Conservation (phyloP, 495 filamentous ascomycete genomes). For the Filosporella fistucella region DNA sequence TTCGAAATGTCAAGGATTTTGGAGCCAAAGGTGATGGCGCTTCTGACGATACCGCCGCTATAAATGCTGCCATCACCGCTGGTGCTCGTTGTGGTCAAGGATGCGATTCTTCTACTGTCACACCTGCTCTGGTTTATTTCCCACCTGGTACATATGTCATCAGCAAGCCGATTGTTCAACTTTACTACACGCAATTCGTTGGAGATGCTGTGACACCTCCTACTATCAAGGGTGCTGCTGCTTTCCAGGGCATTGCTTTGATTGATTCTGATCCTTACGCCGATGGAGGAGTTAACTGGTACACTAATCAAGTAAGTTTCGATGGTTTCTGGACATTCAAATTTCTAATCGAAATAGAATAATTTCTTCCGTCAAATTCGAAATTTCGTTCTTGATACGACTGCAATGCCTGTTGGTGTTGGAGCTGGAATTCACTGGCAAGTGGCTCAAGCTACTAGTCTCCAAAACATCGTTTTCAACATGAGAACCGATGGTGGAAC, state of each 20-base stretch:
- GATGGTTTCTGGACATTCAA: background rate
- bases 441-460: constrained; percentile 87
- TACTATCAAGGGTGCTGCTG: constrained; percentile 67
- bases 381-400: constrained; percentile 89
- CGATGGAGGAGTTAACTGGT: constrained; percentile 52
- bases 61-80: constrained; percentile 76
- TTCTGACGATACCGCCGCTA: constrained; percentile 80
- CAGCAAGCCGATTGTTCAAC: constrained; percentile 51
- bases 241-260: constrained; percentile 80
- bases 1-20: constrained; percentile 83
- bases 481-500: constrained; percentile 70
- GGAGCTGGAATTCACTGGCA: constrained; percentile 96
- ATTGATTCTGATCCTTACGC: constrained; percentile 88
- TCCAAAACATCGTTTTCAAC: constrained; percentile 88
- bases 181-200: constrained; percentile 58
- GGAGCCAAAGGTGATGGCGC: constrained; percentile 55
- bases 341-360: constrained; percentile 49
- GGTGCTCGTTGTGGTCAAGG: constrained; percentile 71
- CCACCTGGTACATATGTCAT: constrained; percentile 59
- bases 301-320: constrained; percentile 52
- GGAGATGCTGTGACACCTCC: constrained; percentile 50
- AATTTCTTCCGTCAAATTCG: constrained; percentile 97
- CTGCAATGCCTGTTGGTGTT: constrained; percentile 53
- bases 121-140: constrained; percentile 54
- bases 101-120: constrained; percentile 78